These are phyloP conservation scores for Leucaena leucocephala DNA, from an alignment of 306 rosid genomes.

Conservation along the genomic window DNA sequence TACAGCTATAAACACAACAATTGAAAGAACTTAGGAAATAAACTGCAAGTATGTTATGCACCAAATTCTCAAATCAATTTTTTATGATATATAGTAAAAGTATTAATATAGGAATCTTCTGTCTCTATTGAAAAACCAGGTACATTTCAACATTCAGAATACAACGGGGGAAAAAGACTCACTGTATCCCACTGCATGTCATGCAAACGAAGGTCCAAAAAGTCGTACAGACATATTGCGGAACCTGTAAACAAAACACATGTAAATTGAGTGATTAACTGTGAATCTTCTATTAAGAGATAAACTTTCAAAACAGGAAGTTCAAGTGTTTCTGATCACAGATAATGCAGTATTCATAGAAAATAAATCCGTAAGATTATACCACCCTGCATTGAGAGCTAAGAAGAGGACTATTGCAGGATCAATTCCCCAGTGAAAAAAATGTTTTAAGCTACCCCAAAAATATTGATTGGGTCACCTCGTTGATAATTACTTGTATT, in stretches of 20 bases:
- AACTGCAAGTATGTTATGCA: constrained; percentile 1
- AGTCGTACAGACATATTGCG: constrained; percentile 80
- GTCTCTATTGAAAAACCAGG: neutral
- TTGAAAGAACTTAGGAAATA: neutral
- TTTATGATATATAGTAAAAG: neutral
- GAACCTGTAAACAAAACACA: constrained; percentile 59
- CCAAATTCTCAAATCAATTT: neutral
- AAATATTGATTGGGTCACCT: neutral
- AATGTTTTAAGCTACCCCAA: neutral
- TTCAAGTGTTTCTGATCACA: neutral
- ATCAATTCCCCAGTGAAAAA: neutral
- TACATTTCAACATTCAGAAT: constrained; percentile 22
- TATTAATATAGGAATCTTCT: neutral
- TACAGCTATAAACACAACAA: constrained; percentile 7
- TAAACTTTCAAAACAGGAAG: constrained; percentile 9
- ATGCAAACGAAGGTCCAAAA: constrained; percentile 76
- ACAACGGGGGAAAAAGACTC: constrained; percentile 40
- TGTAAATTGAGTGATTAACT: neutral
- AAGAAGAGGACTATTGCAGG: neutral
- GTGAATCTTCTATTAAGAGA: neutral
- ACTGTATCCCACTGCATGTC: constrained; percentile 92
- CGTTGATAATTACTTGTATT: neutral
- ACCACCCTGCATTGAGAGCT: neutral
- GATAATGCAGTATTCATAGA: neutral
- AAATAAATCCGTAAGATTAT: neutral